These are phyloP conservation scores for Candida ipomoeae DNA, from an alignment of 805 yeast species.

Conservation along the genomic window DNA sequence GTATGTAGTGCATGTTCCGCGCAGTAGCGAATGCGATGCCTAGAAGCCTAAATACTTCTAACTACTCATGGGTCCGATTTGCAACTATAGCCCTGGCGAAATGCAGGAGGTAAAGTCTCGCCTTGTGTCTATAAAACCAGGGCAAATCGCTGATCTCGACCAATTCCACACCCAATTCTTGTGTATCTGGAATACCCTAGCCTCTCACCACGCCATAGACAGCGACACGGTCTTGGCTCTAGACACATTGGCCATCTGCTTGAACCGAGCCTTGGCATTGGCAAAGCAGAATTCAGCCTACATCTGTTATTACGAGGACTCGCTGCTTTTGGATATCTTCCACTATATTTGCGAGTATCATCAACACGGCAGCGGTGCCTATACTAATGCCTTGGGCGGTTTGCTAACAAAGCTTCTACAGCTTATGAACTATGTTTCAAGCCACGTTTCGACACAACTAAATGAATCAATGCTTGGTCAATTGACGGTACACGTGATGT, in stretches of 20 bases:
- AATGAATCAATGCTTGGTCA: conserved; percentile 14
- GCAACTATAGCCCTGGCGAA: not conserved
- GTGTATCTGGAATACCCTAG: not conserved
- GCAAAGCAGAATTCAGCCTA: not conserved
- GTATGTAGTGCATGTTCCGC: not conserved
- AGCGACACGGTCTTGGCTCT: conserved; percentile 14
- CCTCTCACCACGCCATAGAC: conserved; percentile 3
- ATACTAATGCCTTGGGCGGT: conserved; percentile 64
- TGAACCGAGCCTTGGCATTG: conserved; percentile 42
- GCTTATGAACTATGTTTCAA: conserved; percentile 23
- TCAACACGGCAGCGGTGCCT: conserved; percentile 66
- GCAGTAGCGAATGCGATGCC: conserved; percentile 2
- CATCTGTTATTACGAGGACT: not conserved
- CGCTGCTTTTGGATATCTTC: conserved; percentile 27
- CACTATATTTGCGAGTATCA: conserved; percentile 62
- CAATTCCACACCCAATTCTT: not conserved
- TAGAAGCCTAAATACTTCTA: not conserved
- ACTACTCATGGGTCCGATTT: not conserved
- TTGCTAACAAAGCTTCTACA: conserved; percentile 51
- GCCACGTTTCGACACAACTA: conserved; percentile 3
- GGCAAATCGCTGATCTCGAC: conserved; percentile 1
- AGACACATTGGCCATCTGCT: conserved; percentile 65
- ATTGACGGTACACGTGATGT: conserved; percentile 48
- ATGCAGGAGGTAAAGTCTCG: conserved; percentile 2
- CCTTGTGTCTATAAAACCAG: conserved; percentile 4